These are phyloP conservation scores for Termitomyces sp. DNA, from an alignment of 768 basidiomycete species.

Conservation along the genomic window DNA sequence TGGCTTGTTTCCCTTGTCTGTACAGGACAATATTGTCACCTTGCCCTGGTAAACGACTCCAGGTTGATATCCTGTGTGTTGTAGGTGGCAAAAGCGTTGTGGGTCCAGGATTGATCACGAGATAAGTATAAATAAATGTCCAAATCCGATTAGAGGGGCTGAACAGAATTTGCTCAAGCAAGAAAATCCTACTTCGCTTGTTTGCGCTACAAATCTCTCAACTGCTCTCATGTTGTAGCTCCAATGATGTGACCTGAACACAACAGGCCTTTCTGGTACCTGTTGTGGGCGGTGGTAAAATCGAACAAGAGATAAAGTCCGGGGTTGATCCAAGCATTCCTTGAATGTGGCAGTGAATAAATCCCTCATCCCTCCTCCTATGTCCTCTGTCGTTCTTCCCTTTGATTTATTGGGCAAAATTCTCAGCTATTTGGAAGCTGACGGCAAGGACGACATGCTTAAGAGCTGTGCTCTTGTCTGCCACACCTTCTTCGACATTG, in stretches of 20 bases:
- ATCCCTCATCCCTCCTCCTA: background rate
- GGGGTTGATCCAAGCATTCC: background rate
- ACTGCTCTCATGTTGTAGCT: background rate
- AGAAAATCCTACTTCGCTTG: background rate
- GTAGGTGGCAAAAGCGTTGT: background rate
- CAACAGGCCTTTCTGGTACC: background rate
- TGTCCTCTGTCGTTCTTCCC: background rate
- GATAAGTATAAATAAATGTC: background rate
- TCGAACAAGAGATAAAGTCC: background rate
- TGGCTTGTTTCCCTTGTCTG: background rate
- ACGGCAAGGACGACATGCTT: background rate
- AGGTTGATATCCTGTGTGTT: background rate
- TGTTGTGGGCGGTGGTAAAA: background rate
- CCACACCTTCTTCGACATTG: background rate
- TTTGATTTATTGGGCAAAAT: background rate
- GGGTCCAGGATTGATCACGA: background rate
- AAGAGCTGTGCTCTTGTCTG: background rate
- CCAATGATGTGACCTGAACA: background rate
- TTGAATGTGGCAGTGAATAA: background rate
- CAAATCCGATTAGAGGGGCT: background rate
- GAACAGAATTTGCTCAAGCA: background rate
- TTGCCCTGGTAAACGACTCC: no score
- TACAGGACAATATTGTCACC: no score
- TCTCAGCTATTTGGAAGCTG: background rate
- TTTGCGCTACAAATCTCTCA: background rate